Conservation (phyloP, 768 basidiomycete species). For the Suillus hirtellus region DNA sequence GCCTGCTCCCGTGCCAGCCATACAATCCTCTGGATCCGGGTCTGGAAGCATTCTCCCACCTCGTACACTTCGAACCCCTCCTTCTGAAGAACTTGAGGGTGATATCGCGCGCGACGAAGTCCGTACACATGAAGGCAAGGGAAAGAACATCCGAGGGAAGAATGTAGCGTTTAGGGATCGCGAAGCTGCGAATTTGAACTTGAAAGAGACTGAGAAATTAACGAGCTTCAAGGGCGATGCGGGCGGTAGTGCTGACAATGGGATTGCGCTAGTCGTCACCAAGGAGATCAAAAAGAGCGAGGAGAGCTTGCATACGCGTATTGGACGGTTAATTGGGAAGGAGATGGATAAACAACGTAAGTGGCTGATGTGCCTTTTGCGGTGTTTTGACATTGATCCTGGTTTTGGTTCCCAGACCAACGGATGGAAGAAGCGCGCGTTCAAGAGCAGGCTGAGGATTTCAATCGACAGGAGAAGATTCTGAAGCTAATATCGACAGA, state of each 20-base stretch:
- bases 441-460: slow-evolving; percentile 78
- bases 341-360: slow-evolving; percentile 90
- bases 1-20: slow-evolving; percentile 14
- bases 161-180: slow-evolving; percentile 65
- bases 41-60: slow-evolving; percentile 27
- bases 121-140: slow-evolving; percentile 49
- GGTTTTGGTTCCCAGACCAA: slow-evolving; percentile 53
- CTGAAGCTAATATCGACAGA: slow-evolving; percentile 86
- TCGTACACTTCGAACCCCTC: slow-evolving; percentile 62
- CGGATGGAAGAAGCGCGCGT: slow-evolving; percentile 80
- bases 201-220: slow-evolving; percentile 28
- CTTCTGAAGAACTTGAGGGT: slow-evolving; percentile 72
- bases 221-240: slow-evolving; percentile 23
- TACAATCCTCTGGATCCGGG: slow-evolving; percentile 18
- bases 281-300: slow-evolving; percentile 85
- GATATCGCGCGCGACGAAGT: slow-evolving; percentile 63
- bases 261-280: slow-evolving; percentile 57
- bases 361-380: slow-evolving; percentile 30
- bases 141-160: slow-evolving; percentile 52
- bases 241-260: slow-evolving; percentile 47
- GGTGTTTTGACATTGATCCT: not conserved
- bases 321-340: slow-evolving; percentile 78
- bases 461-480: slow-evolving; percentile 84
- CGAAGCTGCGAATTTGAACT: slow-evolving; percentile 17
- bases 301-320: slow-evolving; percentile 71